Conservation (phyloP, 805 yeast genomes). For the Metschnikowia colocasiae region DNA sequence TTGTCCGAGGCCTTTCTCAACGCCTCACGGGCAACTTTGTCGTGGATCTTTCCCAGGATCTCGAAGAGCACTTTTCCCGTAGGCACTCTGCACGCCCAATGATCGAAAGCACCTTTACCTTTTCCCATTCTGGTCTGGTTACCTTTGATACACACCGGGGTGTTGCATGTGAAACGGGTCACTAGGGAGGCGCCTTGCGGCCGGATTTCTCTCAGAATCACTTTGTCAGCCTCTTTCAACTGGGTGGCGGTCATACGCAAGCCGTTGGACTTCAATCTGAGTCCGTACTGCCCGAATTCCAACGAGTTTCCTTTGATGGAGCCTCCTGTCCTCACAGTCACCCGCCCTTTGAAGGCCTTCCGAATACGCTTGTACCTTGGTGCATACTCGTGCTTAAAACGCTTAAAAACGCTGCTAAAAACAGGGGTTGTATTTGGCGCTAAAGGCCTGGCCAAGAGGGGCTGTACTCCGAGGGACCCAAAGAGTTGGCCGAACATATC, state of each 20-base stretch:
- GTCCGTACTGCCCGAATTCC: conserved; percentile 78
- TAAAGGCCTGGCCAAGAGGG: background rate
- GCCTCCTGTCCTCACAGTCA: conserved; percentile 91
- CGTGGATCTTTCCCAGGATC: conserved; percentile 77
- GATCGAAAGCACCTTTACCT: conserved; percentile 96
- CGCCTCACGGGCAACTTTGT: conserved; percentile 85
- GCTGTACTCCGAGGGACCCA: conserved; percentile 3
- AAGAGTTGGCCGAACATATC: conserved; percentile 10
- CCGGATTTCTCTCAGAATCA: conserved; percentile 78
- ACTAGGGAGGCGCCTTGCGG: conserved; percentile 71
- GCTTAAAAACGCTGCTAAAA: conserved; percentile 9
- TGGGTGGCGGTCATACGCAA: conserved; percentile 81
- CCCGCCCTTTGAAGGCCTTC: conserved; percentile 91
- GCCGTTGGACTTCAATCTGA: conserved; percentile 87
- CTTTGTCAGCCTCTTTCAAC: conserved; percentile 84
- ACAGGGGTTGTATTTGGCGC: background rate
- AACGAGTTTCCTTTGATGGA: conserved; percentile 83
- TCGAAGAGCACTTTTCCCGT: conserved; percentile 93
- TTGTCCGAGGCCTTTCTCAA: conserved; percentile 86
- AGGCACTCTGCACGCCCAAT: conserved; percentile 95
- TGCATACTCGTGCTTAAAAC: conserved; percentile 69
- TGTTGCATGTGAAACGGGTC: conserved; percentile 77
- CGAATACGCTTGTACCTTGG: conserved; percentile 65
- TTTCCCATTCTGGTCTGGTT: conserved; percentile 99
- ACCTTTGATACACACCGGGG: conserved; percentile 94